Evolutionary conservation across 129 eudicot genomes (phyloP).

Genomic region (Smallanthus sonchifolius): DNA sequence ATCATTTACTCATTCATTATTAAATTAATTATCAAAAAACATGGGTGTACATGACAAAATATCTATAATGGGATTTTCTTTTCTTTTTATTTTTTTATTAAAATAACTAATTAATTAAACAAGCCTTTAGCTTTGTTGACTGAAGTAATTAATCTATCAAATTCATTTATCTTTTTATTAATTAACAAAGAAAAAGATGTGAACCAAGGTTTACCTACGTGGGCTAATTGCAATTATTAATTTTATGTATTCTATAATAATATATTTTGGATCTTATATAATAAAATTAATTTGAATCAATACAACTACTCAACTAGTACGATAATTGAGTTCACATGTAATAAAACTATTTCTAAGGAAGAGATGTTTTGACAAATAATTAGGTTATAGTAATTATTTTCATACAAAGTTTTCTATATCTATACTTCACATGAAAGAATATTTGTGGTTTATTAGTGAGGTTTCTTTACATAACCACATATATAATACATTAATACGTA

Average conservation of each 20-base stretch:
- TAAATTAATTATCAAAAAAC: too few species aligned
- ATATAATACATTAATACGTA: too few species aligned
- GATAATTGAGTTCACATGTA: not conserved
- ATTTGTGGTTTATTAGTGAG: too few species aligned
- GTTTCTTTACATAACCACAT: too few species aligned
- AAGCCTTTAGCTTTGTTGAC: constrained; percentile 21
- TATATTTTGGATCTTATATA: too few species aligned
- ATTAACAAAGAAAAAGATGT: constrained; percentile 8
- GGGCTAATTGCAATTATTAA: not conserved
- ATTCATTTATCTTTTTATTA: not conserved
- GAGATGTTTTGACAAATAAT: too few species aligned
- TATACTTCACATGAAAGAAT: too few species aligned
- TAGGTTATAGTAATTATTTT: too few species aligned
- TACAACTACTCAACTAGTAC: not conserved
- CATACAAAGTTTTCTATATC: too few species aligned
- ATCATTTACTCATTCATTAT: too few species aligned
- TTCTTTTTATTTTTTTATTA: not conserved
- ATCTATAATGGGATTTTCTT: not conserved
- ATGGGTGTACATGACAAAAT: not conserved
- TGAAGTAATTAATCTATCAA: not conserved
- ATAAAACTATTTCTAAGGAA: too few species aligned
- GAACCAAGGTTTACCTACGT: constrained; percentile 20
- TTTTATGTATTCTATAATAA: not conserved
- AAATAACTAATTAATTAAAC: not conserved
- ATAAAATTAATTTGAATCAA: not conserved